Conservation (phyloP, 2,329 filamentous ascomycete species). For the Nigrograna mackinnonii region DNA sequence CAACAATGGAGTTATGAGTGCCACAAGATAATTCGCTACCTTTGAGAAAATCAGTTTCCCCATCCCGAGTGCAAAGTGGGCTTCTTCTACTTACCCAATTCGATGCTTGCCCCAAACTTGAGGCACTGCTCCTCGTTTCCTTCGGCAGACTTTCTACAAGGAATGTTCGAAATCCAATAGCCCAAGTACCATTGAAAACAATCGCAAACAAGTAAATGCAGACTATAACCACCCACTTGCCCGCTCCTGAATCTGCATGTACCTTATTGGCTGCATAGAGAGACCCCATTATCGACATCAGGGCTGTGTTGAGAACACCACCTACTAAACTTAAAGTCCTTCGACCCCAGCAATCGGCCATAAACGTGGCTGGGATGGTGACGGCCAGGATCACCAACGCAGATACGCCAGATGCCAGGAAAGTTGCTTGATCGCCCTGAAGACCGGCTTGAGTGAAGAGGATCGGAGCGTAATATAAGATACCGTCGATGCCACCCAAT, state of each 20-base stretch:
- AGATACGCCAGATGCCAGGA: conserved; percentile 64
- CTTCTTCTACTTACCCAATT: conserved; percentile 49
- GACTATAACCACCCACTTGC: conserved; percentile 56
- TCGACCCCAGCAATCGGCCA: conserved; percentile 61
- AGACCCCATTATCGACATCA: conserved; percentile 57
- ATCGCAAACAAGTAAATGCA: conserved; percentile 55
- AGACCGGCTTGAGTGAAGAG: conserved; percentile 64
- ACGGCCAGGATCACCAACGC: conserved; percentile 60
- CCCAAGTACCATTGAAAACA: conserved; percentile 56
- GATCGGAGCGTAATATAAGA: conserved; percentile 65
- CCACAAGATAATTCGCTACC: conserved; percentile 35
- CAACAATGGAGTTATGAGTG: conserved; percentile 53
- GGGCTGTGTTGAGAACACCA: conserved; percentile 51
- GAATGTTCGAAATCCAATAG: conserved; percentile 59
- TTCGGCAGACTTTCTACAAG: conserved; percentile 62
- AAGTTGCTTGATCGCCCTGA: conserved; percentile 53
- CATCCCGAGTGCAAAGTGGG: too few relatives aligned
- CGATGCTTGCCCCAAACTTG: conserved; percentile 48
- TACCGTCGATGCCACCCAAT: conserved; percentile 64
- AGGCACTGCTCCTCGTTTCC: conserved; percentile 59
- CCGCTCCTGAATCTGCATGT: conserved; percentile 43
- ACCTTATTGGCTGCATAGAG: conserved; percentile 56
- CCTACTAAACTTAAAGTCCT: conserved; percentile 57
- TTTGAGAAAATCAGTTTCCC: too few relatives aligned
- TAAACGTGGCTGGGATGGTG: conserved; percentile 59